Conservation (phyloP, 2,329 filamentous ascomycete genomes). For the Berkeleyomyces basicola region DNA sequence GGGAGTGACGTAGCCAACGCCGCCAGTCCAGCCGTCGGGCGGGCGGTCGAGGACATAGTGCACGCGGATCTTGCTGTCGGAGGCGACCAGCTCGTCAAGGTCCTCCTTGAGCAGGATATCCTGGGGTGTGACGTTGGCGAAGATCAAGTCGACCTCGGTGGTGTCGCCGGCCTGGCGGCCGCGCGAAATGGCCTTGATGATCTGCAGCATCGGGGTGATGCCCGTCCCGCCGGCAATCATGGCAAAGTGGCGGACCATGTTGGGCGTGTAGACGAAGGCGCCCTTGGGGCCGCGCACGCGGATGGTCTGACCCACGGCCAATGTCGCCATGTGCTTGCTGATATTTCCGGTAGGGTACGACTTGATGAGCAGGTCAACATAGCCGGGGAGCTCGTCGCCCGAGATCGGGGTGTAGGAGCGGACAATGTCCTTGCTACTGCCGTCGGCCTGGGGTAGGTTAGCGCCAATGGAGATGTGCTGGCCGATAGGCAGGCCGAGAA, state of each 20-base stretch:
- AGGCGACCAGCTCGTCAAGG: slow-evolving; percentile 57
- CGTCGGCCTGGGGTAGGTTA: slow-evolving; percentile 48
- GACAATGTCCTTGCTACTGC: slow-evolving; percentile 65
- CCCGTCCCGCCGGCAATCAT: slow-evolving; percentile 98
- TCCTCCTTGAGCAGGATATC: slow-evolving; percentile 92
- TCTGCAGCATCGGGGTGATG: slow-evolving; percentile 96
- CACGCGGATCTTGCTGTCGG: slow-evolving; percentile 69
- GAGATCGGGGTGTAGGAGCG: slow-evolving; percentile 88
- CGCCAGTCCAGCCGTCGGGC: slow-evolving; percentile 77
- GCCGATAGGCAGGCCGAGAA: slow-evolving; percentile 92
- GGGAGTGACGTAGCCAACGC: slow-evolving; percentile 82
- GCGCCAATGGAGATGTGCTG: slow-evolving; percentile 97
- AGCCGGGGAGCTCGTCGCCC: slow-evolving; percentile 73
- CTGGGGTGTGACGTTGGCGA: slow-evolving; percentile 84
- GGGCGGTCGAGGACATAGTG: slow-evolving; percentile 97
- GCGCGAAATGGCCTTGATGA: slow-evolving; percentile 77
- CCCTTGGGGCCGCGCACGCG: slow-evolving; percentile 90
- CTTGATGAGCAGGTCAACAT: slow-evolving; percentile 96
- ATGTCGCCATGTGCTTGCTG: slow-evolving; percentile 73
- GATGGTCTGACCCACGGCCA: slow-evolving; percentile 73
- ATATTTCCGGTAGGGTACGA: slow-evolving; percentile 96
- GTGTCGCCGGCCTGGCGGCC: slow-evolving; percentile 63
- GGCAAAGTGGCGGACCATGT: slow-evolving; percentile 90
- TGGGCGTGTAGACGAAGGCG: slow-evolving; percentile 91
- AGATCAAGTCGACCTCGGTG: slow-evolving; percentile 87